Base-by-base conservation (phyloP, 768 basidiomycete genomes). In the Rhodotorula diobovata region DNA sequence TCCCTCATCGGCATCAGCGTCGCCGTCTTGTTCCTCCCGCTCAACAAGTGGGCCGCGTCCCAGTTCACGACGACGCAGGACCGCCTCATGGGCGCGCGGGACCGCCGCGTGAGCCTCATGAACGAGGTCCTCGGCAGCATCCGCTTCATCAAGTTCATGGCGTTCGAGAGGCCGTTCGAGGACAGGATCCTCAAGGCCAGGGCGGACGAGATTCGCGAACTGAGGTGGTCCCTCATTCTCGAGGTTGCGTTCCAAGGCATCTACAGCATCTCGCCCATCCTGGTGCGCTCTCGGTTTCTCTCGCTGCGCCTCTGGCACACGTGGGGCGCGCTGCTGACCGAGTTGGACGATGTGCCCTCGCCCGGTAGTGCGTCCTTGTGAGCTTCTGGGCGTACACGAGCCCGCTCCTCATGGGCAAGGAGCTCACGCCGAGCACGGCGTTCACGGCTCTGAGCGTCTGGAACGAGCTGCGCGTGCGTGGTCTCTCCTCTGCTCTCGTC, bases 391-490 rank as follows among this genome's bases (percentile, higher is more conserved):
- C 64, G 15, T 73, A 66, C 72, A 77, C 76, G 41, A 67, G 68
- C 32, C 70, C 70, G 25, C 56, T 67, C 30, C 63, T 78, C n/a
- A 74, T 76, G 75, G 63, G 58, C 41, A 54, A 54, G 7, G 55
- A 41, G 21, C 70, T 78, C 34, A 78, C 77, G 35, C 77, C 82
- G 18, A 79, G 80, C 41, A 74, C 77, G 35, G 82, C 82, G 2
- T 83, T 83, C 75, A 78, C 82, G 20, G 75, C 78, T 12, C 74
- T 83, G n/a, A 79, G 81, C 16, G 77, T 83, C 34, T 83, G 82
- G 79, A 80, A 81, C 71, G 81, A 82, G 78, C 79, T 83, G 12
- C 73, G 80, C 6, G 48, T 50, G 25, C 48, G 48, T 46, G 9
- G 9, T 50, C 25, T 25, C 48, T 2, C 48, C 48, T 50, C 46